Base-by-base conservation (phyloP, 2,329 filamentous ascomycete species). In the Colletotrichum liaoningense region DNA sequence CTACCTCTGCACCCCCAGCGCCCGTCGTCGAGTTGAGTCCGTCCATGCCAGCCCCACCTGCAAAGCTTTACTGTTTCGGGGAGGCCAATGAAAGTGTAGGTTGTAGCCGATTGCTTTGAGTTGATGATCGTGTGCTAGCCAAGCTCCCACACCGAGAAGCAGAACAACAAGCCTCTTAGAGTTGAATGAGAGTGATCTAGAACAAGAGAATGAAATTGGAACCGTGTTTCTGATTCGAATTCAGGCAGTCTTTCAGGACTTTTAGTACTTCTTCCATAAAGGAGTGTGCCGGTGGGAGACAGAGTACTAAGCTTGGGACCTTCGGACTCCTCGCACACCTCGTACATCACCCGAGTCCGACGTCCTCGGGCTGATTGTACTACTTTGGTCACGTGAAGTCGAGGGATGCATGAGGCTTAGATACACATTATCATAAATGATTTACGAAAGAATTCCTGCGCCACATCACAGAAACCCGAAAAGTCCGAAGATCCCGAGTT, bases 311-410 rank as follows among this genome's bases (percentile, higher is more conserved):
- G 19, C 8, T 54, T 24, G 16, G 16, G 12, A n/a, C 9, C n/a
- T 19, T 30, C 49, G 66, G 24, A 30, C 24, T 55, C 12, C n/a
- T 63, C 46, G 66, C 14, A 68, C 19, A 6, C 22, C 46, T 68
- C 57, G 57, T 59, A 56, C 46, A 33, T 14, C 19, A 63, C 7
- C 66, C 66, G 66, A 68, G 57, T 46, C 66, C 66, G 66, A 68
- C 22, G 22, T 16, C 9, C 6, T 63, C 57, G 66, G 57, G 33
- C 24, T 19, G 4, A 30, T 16, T 63, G 16, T 24, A n/a, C 9
- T 3, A 4, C 14, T 12, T 4, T 16, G n/a, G 24, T 35, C 60
- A 63, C 60, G 46, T 54, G 28, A 5, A 30, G 6, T 52, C 24
- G 5, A 46, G 19, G 12, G 19, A 28, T 16, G 55, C 3, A 28